A percentile compares a stretch with the other conserved stretches of the same genome.
Evolutionary conservation across 129 eudicot species (phyloP).

Genomic region (Artemisia argyi): DNA sequence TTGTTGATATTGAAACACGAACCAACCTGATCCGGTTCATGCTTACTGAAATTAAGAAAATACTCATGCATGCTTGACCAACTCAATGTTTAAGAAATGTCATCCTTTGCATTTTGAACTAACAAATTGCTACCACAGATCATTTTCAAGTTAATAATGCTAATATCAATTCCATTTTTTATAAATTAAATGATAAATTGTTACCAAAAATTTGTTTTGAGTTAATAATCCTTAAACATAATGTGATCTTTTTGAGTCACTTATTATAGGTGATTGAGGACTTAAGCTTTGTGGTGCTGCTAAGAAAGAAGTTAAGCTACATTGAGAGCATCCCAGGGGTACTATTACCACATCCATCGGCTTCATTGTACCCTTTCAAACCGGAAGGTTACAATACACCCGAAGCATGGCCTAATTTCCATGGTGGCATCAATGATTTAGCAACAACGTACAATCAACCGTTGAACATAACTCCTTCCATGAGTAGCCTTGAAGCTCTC

Average conservation of each 20-base stretch:
- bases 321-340: slow-evolving; percentile 99
- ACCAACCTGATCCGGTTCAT: no score
- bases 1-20: no score
- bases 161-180: neutral
- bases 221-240: no score
- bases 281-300: slow-evolving; percentile 81
- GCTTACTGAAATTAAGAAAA: neutral
- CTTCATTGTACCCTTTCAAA: slow-evolving; percentile 72
- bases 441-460: slow-evolving; percentile 40
- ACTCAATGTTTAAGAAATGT: neutral
- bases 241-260: neutral
- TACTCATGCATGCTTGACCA: neutral
- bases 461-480: slow-evolving; percentile 78
- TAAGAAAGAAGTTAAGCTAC: slow-evolving; percentile 77
- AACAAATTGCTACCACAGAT: no score
- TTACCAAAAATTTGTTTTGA: no score
- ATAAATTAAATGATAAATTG: no score
- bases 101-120: neutral
- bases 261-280: slow-evolving; percentile 74
- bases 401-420: slow-evolving; percentile 47
- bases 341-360: slow-evolving; percentile 91
- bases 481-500: slow-evolving; percentile 98
- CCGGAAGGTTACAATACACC: slow-evolving; percentile 40
- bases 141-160: neutral
- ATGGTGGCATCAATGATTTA: slow-evolving; percentile 26